Evolutionary conservation across 305 asterid genomes (phyloP), one percentile per base, ranked within the genome.

Genomic region (Fraxinus albicans): DNA sequence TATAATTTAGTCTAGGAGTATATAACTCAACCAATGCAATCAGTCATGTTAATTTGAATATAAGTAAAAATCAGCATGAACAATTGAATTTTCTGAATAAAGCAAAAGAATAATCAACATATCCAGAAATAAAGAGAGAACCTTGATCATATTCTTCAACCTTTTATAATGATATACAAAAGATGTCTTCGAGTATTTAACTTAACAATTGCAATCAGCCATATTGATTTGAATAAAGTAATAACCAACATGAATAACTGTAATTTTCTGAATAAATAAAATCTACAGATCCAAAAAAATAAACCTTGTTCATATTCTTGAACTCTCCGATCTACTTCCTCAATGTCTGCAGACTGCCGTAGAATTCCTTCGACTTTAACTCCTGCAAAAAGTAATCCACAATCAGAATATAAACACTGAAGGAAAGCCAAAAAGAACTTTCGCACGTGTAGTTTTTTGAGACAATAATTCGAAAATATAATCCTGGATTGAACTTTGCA

Each of bases 91-190:
- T 33, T 69, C 38, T 69, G 38, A 69, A 69, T 69, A 69, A 69
- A 69, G 75, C 38, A 69, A 69, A 69, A 69, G 5, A 29, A 10
- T 4, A 15, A 9, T 12, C 23, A 19, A 33, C 23, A 33, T 69
- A 12, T 29, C 8, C 8, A 29, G 35, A n/a, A 72, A 69, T 25
- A 9, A 65, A 65, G 27, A 13, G 36, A 78, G 77, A 72, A 97
- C 98, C 98, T 97, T 91, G 95, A 87, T 95, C 99, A 79, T 94
- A 97, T 82, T 93, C 97, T 76, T 93, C 91, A 88, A 95, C 97
- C 92, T 98, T 89, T 77, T 81, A 88, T 25, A 67, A 77, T 80
- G 82, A 80, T 67, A 23, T 58, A 23, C 31, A 79, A 75, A 4
- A 78, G 77, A 76, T 13, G 21, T 13, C 75, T 29, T 29, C 9